Percentiles rank a stretch among this genome's conserved stretches.
These are phyloP conservation scores for Besnoitia besnoiti DNA, from an alignment of 169 alveolate species.

Conservation along the genomic window DNA sequence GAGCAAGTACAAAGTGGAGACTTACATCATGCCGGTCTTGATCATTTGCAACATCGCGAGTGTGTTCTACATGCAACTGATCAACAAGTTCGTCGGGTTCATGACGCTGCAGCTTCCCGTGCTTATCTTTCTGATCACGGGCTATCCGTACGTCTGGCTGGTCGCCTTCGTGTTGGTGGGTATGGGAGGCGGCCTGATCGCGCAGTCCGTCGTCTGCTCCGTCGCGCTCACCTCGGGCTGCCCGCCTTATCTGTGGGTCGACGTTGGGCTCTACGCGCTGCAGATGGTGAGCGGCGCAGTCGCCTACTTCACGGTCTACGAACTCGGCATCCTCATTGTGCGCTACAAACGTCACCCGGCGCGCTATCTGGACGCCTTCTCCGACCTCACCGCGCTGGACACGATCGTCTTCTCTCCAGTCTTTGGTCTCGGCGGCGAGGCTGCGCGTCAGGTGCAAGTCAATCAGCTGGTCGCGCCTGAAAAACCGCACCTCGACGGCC, in stretches of 20 bases:
- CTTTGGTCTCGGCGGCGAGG: conserved; percentile 28
- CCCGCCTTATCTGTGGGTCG: conserved; percentile 58
- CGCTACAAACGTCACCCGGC: conserved; percentile 73
- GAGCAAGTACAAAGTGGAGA: conserved; percentile 69
- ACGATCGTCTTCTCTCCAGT: conserved; percentile 69
- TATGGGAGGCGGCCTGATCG: conserved; percentile 60
- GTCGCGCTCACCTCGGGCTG: conserved; percentile 31
- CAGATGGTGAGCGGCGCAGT: conserved; percentile 72
- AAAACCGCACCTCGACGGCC: conserved; percentile 34
- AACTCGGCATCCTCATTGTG: conserved; percentile 71
- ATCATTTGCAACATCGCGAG: conserved; percentile 67
- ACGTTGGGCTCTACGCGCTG: conserved; percentile 67
- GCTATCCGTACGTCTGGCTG: conserved; percentile 72
- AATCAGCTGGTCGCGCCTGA: neutral
- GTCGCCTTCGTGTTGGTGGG: conserved; percentile 69
- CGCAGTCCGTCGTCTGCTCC: conserved; percentile 61
- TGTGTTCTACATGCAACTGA: conserved; percentile 64
- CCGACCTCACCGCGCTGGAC: conserved; percentile 72
- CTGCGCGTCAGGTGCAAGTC: conserved; percentile 22
- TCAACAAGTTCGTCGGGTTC: conserved; percentile 67
- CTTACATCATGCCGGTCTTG: conserved; percentile 70
- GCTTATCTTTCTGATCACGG: conserved; percentile 73
- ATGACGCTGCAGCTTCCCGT: conserved; percentile 71
- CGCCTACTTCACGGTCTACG: conserved; percentile 71
- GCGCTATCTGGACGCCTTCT: conserved; percentile 70